These are phyloP conservation scores for Achaetomiella virescens DNA, from an alignment of 495 filamentous ascomycete genomes.

Conservation along the genomic window DNA sequence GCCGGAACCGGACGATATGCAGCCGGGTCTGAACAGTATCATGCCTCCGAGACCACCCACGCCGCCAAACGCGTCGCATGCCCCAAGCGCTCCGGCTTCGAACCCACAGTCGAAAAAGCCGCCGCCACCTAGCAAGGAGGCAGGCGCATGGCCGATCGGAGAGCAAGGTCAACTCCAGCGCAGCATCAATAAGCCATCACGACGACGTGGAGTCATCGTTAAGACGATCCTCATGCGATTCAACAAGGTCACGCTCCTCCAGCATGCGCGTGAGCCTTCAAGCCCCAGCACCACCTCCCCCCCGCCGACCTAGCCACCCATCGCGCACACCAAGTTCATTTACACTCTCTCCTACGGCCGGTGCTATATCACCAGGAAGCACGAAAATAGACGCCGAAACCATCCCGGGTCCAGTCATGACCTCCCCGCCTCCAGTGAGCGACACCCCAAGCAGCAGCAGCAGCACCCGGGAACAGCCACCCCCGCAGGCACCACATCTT, in stretches of 20 bases:
- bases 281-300: constrained; percentile 40
- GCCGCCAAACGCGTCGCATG: constrained; percentile 29
- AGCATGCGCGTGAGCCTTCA: constrained; percentile 32
- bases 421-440: constrained; percentile 3
- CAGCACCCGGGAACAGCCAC: neutral
- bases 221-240: constrained; percentile 40
- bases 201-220: constrained; percentile 30
- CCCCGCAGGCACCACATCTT: neutral
- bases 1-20: constrained; percentile 31
- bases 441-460: constrained; percentile 5
- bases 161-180: constrained; percentile 24
- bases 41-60: constrained; percentile 27
- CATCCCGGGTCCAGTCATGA: too few species aligned
- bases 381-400: too few species aligned
- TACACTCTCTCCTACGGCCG: constrained; percentile 8
- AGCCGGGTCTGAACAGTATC: constrained; percentile 23
- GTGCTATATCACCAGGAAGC: too few species aligned
- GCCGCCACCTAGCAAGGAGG: constrained; percentile 43
- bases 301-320: constrained; percentile 34
- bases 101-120: constrained; percentile 32
- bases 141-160: constrained; percentile 38
- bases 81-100: constrained; percentile 6
- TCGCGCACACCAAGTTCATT: constrained; percentile 23
- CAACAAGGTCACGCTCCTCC: constrained; percentile 36
- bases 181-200: constrained; percentile 15